Conservation (phyloP, 164 flowering plant species). For the Platanus orientalis region DNA sequence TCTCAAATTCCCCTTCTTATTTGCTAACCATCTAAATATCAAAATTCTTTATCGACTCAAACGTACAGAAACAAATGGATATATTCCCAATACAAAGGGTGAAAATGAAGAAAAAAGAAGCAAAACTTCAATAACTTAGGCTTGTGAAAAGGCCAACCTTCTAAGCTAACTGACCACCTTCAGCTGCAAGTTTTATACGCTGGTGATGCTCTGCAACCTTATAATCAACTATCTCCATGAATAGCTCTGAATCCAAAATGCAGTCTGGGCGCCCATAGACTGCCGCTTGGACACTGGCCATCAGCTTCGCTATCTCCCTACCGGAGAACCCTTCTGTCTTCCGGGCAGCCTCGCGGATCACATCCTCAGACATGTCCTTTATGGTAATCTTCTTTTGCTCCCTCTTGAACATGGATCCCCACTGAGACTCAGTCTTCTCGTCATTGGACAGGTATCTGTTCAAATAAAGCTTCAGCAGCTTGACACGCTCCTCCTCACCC, state of each 20-base stretch:
- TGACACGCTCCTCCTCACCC: constrained; percentile 76
- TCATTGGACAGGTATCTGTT: constrained; percentile 50
- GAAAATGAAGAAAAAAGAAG: no score
- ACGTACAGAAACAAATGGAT: no score
- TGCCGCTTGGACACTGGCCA: constrained; percentile 89
- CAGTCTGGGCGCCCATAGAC: constrained; percentile 88
- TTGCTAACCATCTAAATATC: no score
- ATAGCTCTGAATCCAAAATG: constrained; percentile 60
- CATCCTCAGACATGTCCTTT: constrained; percentile 68
- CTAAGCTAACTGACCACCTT: constrained; percentile 31
- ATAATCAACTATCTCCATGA: constrained; percentile 76
- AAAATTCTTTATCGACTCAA: no score
- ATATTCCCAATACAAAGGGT: no score
- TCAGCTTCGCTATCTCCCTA: constrained; percentile 88
- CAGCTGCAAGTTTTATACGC: constrained; percentile 54
- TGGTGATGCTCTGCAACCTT: constrained; percentile 84
- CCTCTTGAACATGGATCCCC: constrained; percentile 34
- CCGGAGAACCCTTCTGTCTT: constrained; percentile 94
- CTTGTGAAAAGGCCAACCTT: no score
- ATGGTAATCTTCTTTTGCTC: constrained; percentile 49
- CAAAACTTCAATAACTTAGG: no score
- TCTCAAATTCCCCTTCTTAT: no score
- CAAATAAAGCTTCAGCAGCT: constrained; percentile 70
- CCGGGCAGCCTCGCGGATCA: constrained; percentile 65
- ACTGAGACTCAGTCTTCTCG: constrained; percentile 27